These are phyloP conservation scores for Pyrenula aspistea DNA, from an alignment of 495 filamentous ascomycete species.

Conservation along the genomic window DNA sequence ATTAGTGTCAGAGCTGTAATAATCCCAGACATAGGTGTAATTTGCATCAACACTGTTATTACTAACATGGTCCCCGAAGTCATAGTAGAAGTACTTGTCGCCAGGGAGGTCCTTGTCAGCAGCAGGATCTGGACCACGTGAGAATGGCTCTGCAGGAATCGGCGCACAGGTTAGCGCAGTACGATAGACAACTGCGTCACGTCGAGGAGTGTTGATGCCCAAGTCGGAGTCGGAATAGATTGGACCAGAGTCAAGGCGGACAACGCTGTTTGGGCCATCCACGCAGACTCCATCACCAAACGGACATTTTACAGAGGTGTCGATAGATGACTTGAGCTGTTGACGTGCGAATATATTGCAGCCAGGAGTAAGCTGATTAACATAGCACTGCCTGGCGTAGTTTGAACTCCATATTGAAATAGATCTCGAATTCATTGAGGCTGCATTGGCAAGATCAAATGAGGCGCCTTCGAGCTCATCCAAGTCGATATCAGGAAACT, in stretches of 20 bases:
- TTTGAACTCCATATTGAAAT: background rate
- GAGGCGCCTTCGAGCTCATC: background rate
- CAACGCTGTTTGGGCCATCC: background rate
- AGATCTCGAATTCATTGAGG: background rate
- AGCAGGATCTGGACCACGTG: background rate
- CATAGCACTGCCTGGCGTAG: background rate
- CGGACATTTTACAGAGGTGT: background rate
- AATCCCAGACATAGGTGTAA: background rate
- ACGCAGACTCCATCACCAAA: background rate
- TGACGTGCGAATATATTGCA: background rate
- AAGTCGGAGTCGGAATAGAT: conserved; percentile 5
- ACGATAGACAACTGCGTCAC: conserved; percentile 5
- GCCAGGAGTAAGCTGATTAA: background rate
- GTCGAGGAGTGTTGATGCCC: conserved; percentile 6
- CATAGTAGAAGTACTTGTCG: background rate
- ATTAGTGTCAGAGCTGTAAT: no score
- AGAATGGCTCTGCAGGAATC: background rate
- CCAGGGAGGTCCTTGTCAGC: background rate
- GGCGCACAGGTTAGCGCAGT: background rate
- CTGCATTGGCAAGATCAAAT: background rate
- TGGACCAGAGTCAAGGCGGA: background rate
- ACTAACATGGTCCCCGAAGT: background rate
- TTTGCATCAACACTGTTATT: background rate
- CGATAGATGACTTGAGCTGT: background rate
- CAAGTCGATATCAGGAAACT: background rate